These are phyloP conservation scores for Pulveroboletus sp. DNA, from an alignment of 768 basidiomycete species.

Conservation along the genomic window DNA sequence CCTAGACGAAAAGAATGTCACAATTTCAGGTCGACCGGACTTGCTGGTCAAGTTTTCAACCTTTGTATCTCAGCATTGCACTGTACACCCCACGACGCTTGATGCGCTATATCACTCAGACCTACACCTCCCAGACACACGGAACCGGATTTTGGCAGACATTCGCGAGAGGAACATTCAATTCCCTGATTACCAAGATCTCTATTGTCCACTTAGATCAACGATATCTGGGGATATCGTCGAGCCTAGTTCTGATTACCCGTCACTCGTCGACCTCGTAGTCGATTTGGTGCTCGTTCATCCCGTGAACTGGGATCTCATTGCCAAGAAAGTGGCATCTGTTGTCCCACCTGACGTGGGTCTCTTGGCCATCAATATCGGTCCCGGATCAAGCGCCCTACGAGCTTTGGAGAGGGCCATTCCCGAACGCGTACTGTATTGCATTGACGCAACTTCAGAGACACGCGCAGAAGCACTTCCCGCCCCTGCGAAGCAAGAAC, in stretches of 20 bases:
- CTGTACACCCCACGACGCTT: constrained; percentile 43
- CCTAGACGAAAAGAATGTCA: constrained; percentile 45
- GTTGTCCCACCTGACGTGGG: constrained; percentile 9
- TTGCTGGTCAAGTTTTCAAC: constrained; percentile 42
- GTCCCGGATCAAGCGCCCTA: constrained; percentile 42
- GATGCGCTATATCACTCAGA: constrained; percentile 54
- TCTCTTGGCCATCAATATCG: constrained; percentile 47
- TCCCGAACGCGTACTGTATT: constrained; percentile 16
- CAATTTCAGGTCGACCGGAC: constrained; percentile 59
- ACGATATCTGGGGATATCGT: constrained; percentile 42
- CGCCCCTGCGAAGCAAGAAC: constrained; percentile 35
- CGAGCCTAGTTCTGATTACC: constrained; percentile 15
- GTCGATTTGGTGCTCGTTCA: constrained; percentile 41
- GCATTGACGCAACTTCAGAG: constrained; percentile 15
- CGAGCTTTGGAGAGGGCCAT: constrained; percentile 39
- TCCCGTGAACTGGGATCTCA: constrained; percentile 52
- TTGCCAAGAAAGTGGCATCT: constrained; percentile 31
- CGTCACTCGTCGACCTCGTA: constrained; percentile 39
- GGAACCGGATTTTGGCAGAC: constrained; percentile 44
- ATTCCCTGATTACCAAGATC: constrained; percentile 48
- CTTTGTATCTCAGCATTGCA: constrained; percentile 33
- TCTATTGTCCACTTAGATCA: constrained; percentile 48
- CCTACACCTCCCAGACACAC: constrained; percentile 25
- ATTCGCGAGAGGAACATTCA: constrained; percentile 40
- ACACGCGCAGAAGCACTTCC: background rate